Percentiles rank a stretch among this genome's conserved stretches.
phyloP scores from a whole-genome alignment of 2,329 filamentous ascomycete species.

The Helotiales sp. region DNA sequence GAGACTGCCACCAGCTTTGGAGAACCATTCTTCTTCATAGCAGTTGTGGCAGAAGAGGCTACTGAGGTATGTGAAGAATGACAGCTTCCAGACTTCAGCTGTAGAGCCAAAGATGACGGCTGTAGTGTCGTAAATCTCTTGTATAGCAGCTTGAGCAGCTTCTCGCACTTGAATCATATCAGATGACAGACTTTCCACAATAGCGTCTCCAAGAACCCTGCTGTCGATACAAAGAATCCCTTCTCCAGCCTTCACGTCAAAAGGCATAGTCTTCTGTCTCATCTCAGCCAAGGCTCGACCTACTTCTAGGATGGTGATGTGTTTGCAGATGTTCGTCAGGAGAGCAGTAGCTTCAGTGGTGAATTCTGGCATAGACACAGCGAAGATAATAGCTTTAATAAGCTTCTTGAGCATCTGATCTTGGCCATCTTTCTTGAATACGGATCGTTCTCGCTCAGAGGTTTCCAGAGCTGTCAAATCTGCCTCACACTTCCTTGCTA shows the following conservation, averaged over 20 bases:
- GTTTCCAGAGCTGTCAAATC: slow-evolving; percentile 71
- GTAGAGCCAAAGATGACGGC: slow-evolving; percentile 76
- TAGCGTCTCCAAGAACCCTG: slow-evolving; percentile 82
- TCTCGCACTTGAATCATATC: slow-evolving; percentile 80
- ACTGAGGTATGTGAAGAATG: slow-evolving; percentile 82
- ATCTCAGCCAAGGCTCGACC: slow-evolving; percentile 79
- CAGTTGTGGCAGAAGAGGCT: slow-evolving; percentile 91
- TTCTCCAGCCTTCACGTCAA: slow-evolving; percentile 84
- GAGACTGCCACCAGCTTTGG: slow-evolving; percentile 87
- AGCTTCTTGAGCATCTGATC: slow-evolving; percentile 82
- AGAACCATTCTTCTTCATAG: slow-evolving; percentile 98
- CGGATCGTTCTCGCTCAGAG: slow-evolving; percentile 78
- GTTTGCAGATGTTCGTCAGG: slow-evolving; percentile 78
- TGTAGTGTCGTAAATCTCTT: slow-evolving; percentile 75
- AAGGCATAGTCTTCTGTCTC: slow-evolving; percentile 74
- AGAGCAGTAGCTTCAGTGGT: slow-evolving; percentile 74
- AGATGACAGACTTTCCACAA: slow-evolving; percentile 86
- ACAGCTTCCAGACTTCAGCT: slow-evolving; percentile 70
- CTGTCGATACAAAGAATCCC: slow-evolving; percentile 85
- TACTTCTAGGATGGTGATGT: slow-evolving; percentile 88
- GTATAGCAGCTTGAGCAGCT: slow-evolving; percentile 76
- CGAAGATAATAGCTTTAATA: slow-evolving; percentile 84
- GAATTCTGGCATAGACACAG: slow-evolving; percentile 79
- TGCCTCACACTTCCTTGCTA: slow-evolving; percentile 69
- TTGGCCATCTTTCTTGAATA: slow-evolving; percentile 82